phyloP scores from a whole-genome alignment of 192 early-diverging fungal genomes.

The Coemansia sp. region DNA sequence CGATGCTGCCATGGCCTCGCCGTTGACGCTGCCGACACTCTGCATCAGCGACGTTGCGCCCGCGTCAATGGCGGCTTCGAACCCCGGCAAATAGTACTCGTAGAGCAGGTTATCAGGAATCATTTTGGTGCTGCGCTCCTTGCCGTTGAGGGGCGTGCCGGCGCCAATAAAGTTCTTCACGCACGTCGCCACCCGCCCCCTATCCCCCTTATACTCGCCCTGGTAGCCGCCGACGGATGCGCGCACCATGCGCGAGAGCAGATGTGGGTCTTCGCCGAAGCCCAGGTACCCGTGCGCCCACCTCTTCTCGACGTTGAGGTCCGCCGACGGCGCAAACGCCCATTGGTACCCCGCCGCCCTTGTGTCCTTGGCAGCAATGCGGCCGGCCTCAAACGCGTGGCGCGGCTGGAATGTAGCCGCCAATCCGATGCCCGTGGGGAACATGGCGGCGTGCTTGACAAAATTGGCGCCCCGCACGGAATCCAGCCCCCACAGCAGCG shows the following conservation, averaged over 20 bases:
- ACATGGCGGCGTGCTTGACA: slow-evolving; percentile 57
- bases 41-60: slow-evolving; percentile 62
- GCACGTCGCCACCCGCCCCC: slow-evolving; percentile 60
- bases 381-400: slow-evolving; percentile 56
- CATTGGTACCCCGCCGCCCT: slow-evolving; percentile 59
- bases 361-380: slow-evolving; percentile 61
- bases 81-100: slow-evolving; percentile 63
- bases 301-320: slow-evolving; percentile 57
- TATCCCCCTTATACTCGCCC: slow-evolving; percentile 65
- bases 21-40: slow-evolving; percentile 56
- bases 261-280: slow-evolving; percentile 60
- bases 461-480: slow-evolving; percentile 59
- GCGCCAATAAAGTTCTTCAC: slow-evolving; percentile 60
- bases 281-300: slow-evolving; percentile 38
- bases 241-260: slow-evolving; percentile 53
- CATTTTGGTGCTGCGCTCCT: neutral
- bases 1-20: slow-evolving; percentile 58
- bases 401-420: slow-evolving; percentile 60
- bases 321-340: slow-evolving; percentile 58
- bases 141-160: slow-evolving; percentile 7
- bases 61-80: slow-evolving; percentile 58
- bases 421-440: slow-evolving; percentile 57
- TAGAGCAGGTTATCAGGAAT: slow-evolving; percentile 33
- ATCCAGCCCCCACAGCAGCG: slow-evolving; percentile 62
- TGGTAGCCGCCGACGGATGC: slow-evolving; percentile 59